A percentile compares a stretch with the other conserved stretches of the same genome.
Conservation (phyloP, 1,284 basidiomycete species). For the Heterobasidion occidentale region DNA sequence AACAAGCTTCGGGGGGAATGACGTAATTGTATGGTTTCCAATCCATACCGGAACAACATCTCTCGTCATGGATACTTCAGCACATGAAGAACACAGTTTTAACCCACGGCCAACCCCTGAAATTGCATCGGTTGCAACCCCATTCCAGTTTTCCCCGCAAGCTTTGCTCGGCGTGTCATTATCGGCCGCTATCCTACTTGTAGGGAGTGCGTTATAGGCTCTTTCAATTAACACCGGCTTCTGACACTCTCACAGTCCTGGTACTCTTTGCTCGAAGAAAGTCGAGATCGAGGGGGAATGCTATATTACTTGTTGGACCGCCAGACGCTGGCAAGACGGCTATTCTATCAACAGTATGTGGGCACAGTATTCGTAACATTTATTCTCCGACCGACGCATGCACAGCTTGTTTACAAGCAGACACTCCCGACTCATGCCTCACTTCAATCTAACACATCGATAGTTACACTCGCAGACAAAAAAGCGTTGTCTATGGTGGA, state of each 20-base stretch:
- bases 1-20: background rate
- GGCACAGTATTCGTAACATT: background rate
- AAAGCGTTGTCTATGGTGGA: conserved; percentile 52
- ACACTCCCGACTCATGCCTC: conserved; percentile 65
- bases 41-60: background rate
- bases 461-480: conserved; percentile 32
- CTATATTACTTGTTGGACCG: conserved; percentile 58
- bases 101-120: background rate
- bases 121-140: background rate
- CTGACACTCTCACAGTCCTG: conserved; percentile 15
- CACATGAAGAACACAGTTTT: background rate
- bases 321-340: conserved; percentile 74
- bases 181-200: background rate
- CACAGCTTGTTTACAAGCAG: conserved; percentile 55
- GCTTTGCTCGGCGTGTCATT: background rate
- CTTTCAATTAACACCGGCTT: no score
- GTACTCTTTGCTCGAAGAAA: conserved; percentile 35
- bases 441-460: conserved; percentile 57
- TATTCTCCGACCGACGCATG: background rate
- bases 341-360: conserved; percentile 43
- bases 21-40: no score
- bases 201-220: background rate
- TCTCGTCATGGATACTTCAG: background rate
- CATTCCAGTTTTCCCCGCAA: background rate
- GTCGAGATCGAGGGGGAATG: conserved; percentile 41